A percentile compares a stretch with the other conserved stretches of the same genome.
phyloP scores from a whole-genome alignment of 371 early-diverging fungal species.

The Rhizomucor miehei region DNA sequence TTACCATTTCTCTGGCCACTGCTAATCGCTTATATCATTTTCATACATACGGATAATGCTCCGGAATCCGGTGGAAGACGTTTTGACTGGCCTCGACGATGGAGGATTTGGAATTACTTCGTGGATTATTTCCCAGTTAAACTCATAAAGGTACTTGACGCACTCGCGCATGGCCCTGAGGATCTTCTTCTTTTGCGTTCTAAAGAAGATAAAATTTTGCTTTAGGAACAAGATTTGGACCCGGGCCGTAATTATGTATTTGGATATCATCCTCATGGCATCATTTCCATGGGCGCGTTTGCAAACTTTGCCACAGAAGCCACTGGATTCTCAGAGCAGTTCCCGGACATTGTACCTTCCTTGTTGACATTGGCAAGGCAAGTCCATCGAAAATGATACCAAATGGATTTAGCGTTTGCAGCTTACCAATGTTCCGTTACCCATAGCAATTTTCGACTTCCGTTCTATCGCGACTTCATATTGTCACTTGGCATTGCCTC shows the following conservation, averaged over 20 bases:
- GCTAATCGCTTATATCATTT: conserved; percentile 63
- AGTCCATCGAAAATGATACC: not conserved
- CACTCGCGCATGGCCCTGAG: not conserved
- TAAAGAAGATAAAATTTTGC: not conserved
- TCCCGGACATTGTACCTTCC: conserved; percentile 66
- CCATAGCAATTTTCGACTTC: conserved; percentile 60
- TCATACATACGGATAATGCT: conserved; percentile 46
- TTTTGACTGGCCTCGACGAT: conserved; percentile 52
- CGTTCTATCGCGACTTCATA: conserved; percentile 74
- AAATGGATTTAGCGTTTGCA: too few species aligned
- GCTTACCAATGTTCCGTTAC: not conserved
- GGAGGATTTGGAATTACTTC: conserved; percentile 63
- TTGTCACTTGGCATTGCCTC: conserved; percentile 73
- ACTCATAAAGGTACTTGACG: conserved; percentile 56
- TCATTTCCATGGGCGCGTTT: conserved; percentile 81
- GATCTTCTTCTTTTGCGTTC: too few species aligned
- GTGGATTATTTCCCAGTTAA: conserved; percentile 76
- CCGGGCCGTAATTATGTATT: conserved; percentile 74
- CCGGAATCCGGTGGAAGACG: conserved; percentile 71
- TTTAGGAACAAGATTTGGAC: conserved; percentile 70
- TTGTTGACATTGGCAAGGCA: conserved; percentile 54
- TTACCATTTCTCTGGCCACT: conserved; percentile 53
- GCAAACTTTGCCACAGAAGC: conserved; percentile 80
- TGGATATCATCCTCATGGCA: conserved; percentile 83
- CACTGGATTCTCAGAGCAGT: conserved; percentile 58